Base-by-base conservation (phyloP, 1,284 basidiomycete species). In the Apiotrichum laibachii region DNA sequence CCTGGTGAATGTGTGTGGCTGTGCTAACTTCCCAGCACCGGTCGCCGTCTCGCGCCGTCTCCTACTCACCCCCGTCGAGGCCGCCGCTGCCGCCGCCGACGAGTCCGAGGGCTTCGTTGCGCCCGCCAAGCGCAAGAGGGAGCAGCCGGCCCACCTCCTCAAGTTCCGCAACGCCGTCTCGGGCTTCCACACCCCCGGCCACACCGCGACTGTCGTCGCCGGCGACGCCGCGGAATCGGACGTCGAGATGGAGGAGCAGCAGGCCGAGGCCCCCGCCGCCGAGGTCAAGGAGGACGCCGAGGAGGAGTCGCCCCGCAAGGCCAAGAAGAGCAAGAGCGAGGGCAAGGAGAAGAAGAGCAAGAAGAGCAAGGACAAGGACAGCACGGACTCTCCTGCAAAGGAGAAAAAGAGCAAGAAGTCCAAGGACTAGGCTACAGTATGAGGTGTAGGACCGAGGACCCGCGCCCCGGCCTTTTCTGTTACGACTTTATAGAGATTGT, bases 81-180 rank as follows among this genome's bases (percentile, higher is more conserved):
- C 21, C 39, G 35, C 18, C 13, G 22, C 9, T 16, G n/a, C 6
- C 18, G 7, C n/a, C 0, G 5, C 40, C 26, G 26, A 31, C 26
- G 26, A 31, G 26, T 31, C 26, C 7, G 26, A 31, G 26, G 34
- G 15, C 26, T 9, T 21, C 37, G 34, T 54, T 26, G 45, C 60
- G 5, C 60, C 60, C 44, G 26, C 57, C 40, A 66, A 57, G 50
- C 49, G 51, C 5, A 72, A 72, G 56, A 61, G 72, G 39, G 39
- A 37, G 16, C 74, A 76, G 54, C 74, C 74, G 0, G 64, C 58
- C 11, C 65, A 72, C 61, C 53, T 72, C 22, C 51, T 77, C 53
- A 77, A 77, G 60, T 75, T 77, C 63, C 65, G 75, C 21, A 77
- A 75, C 60, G 56, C 59, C 9, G 67, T 68, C 3, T 68, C 53